Evolutionary conservation across 1,284 basidiomycete species (phyloP), one percentile per base, ranked within the genome.

Genomic region (Polyporus tsugae): DNA sequence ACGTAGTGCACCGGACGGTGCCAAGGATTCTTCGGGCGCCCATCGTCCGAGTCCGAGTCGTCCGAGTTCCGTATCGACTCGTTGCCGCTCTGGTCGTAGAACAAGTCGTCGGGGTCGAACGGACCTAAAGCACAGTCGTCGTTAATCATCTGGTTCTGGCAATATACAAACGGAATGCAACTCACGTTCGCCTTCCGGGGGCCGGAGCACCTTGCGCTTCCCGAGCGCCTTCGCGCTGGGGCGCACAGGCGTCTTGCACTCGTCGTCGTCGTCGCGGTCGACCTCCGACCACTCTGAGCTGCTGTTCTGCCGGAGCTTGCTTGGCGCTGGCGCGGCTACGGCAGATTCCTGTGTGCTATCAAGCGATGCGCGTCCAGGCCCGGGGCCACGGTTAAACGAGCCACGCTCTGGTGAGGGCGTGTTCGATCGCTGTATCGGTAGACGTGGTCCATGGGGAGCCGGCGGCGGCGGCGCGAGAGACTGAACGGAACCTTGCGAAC

Each of bases 201-300:
- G 72, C 39, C 89, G 86, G n/a, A 87, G 77, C 17, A 89, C 84
- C 72, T 82, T 86, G 72, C 91, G 84, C 80, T 95, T 95, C n/a
- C 93, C 93, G 6, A 93, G 84, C 2, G 93, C 92, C 77, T 95
- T 95, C 55, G 85, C 91, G 75, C 92, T 94, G 3, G 90, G 91
- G 67, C 83, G 81, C 9, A 82, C 75, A 11, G 82, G 84, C 41
- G 82, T 78, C 62, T 75, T 76, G 39, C 69, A 73, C 3, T 72
- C 74, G 4, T 70, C 73, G 7, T 71, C 66, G 5, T 63, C 38
- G 11, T 36, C 19, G 6, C 58, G 29, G 29, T 29, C 61, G 15
- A 67, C 61, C 17, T 70, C 69, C n/a, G 65, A 63, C 53, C 64
- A 67, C 33, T 68, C 68, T 39, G 70, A 67, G 53, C 69, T 67